Evolutionary conservation across 73 alveolate genomes (phyloP).

Genomic region (Breviolum minutum): DNA sequence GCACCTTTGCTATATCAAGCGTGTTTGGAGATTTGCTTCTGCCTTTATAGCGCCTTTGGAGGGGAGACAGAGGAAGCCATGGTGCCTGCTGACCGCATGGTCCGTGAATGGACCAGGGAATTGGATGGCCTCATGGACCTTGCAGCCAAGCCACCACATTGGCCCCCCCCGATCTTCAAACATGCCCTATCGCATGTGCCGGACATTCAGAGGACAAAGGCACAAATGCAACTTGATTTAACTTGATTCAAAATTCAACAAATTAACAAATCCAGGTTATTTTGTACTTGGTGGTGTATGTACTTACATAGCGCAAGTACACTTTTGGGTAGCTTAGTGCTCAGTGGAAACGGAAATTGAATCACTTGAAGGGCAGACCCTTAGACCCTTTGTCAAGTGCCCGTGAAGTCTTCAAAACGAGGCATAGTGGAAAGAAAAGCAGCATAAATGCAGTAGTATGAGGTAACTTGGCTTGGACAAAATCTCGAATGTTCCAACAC

Average conservation of each 20-base stretch:
- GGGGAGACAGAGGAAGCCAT: conserved; percentile 36
- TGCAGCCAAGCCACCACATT: conserved; percentile 43
- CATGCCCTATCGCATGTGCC: conserved; percentile 32
- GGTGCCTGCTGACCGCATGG: conserved; percentile 16
- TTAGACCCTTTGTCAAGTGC: too few species aligned
- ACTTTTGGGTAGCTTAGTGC: neutral
- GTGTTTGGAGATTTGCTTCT: conserved; percentile 40
- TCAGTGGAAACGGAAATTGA: too few species aligned
- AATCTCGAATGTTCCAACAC: too few species aligned
- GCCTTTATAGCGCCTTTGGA: conserved; percentile 15
- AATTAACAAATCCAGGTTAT: too few species aligned
- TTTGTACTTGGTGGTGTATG: too few species aligned
- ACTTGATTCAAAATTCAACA: too few species aligned
- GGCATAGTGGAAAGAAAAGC: too few species aligned
- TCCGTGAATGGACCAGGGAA: conserved; percentile 15
- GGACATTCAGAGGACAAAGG: conserved; percentile 49
- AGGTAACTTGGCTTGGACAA: too few species aligned
- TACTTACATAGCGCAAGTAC: neutral
- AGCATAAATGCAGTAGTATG: too few species aligned
- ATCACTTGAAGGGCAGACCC: too few species aligned
- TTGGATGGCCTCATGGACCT: conserved; percentile 45
- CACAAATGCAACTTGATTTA: neutral
- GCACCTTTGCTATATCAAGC: conserved; percentile 38
- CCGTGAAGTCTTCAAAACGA: too few species aligned
- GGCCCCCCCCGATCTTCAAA: conserved; percentile 51